Evolutionary conservation across 805 yeast genomes (phyloP), one percentile per base, ranked within the genome.

Genomic region (Suhomyces pyralidae): DNA sequence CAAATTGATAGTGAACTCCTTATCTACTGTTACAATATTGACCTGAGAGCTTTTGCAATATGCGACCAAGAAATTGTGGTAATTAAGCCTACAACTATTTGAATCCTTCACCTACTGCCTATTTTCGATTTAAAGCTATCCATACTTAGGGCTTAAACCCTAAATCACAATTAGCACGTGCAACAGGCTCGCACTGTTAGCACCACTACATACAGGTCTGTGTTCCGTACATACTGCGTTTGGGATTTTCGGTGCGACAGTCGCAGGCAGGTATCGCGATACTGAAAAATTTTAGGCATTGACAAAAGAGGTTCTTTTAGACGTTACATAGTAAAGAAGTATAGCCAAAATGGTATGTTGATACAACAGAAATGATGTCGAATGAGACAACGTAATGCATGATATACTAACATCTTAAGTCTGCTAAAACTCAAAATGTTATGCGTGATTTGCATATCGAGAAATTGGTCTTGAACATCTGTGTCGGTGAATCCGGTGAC

Each of bases 401-500:
- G n/a, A 36, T 20, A 34, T 54, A 52, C 55, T 54, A 49, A 52
- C 53, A 30, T 28, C 6, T 15, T 61, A 32, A 67, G 71, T 65
- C 73, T 64, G 66, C 69, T 58, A 68, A 70, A 63, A 61, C 89
- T 73, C 90, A 85, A 80, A 94, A 94, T 84, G 85, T 89, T 81
- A 93, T 94, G 98, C 94, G 97, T 83, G 98, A 94, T 72, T 85
- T 94, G 81, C 92, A 88, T 84, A 93, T 94, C 84, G 98, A 94
- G 84, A 94, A 94, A 84, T 88, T 94, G 81, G 97, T 94, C 81
- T 89, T 94, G 81, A 94, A 94, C 94, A 94, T 94, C 83, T 92
- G 96, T 81, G 99, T 94, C 80, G 99, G 99, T 84, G 99, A 94
- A 84, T 92, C 97, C 81, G 99, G 99, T 86, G 99, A 94, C 82